phyloP scores from a whole-genome alignment of 1,284 basidiomycete species.

The Rhodofomes roseus region DNA sequence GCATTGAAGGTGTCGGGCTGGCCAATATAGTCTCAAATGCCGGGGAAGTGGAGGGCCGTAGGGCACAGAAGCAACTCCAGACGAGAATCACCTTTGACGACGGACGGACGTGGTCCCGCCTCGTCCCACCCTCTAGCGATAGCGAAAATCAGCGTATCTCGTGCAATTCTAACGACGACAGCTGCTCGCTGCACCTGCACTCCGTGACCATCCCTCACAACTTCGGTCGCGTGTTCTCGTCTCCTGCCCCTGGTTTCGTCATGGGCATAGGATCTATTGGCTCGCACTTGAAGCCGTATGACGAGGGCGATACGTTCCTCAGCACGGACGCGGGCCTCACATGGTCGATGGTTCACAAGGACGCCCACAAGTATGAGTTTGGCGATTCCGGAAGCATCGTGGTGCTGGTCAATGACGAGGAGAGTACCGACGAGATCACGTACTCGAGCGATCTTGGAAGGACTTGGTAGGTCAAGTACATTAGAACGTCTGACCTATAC shows the following conservation, averaged over 20 bases:
- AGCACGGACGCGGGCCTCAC: constrained; percentile 86
- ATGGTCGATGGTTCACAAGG: constrained; percentile 77
- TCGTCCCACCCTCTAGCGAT: constrained; percentile 65
- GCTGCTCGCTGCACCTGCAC: constrained; percentile 88
- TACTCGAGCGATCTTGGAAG: constrained; percentile 88
- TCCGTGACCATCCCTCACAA: constrained; percentile 92
- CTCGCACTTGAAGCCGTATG: constrained; percentile 67
- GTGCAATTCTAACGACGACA: constrained; percentile 58
- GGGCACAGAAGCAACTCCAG: constrained; percentile 63
- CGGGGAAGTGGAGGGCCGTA: constrained; percentile 71
- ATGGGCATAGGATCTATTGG: constrained; percentile 96
- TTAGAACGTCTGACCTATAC: background rate
- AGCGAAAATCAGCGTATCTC: constrained; percentile 55
- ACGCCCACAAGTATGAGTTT: constrained; percentile 94
- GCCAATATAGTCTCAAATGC: constrained; percentile 87
- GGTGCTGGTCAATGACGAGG: constrained; percentile 86
- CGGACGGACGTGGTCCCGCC: constrained; percentile 75
- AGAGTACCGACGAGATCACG: constrained; percentile 64
- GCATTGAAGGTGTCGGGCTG: constrained; percentile 91
- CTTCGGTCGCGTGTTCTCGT: constrained; percentile 90
- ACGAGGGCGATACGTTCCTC: constrained; percentile 92
- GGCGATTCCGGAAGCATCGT: constrained; percentile 88
- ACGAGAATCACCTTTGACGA: constrained; percentile 91
- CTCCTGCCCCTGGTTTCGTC: constrained; percentile 88
- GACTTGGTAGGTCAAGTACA: constrained; percentile 61